Evolutionary conservation across 164 flowering plant genomes (phyloP), one percentile per base, ranked within the genome.

Genomic region (Dillenia suffruticosa): DNA sequence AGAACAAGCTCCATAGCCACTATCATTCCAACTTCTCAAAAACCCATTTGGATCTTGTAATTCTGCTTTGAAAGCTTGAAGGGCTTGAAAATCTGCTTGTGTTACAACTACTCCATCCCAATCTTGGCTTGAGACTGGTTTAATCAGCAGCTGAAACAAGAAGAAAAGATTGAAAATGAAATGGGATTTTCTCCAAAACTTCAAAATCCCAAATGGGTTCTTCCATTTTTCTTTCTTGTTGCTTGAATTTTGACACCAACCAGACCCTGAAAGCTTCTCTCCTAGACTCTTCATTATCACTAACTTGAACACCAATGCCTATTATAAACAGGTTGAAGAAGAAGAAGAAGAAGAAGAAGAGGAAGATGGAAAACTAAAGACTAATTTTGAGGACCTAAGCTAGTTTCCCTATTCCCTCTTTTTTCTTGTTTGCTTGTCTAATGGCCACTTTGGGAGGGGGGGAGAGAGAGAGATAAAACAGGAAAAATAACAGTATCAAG

Each of bases 81-180:
- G 72, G 1, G 76, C 74, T 59, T 74, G 74, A 14, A 46, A 76
- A 54, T 79, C 82, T 5, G 72, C 76, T 61, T 69, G 57, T 5
- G 76, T 79, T 26, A 79, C 72, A 32, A 79, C 64, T 11, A 76
- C 58, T 9, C 82, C 80, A 58, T 76, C 82, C 79, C 79, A 77
- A 11, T 47, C 13, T 8, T 64, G 63, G 19, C 80, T 62, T 8
- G 77, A 73, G 43, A 74, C 82, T 16, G 69, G 62, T 16, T 52
- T 44, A 63, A 58, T 19, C 4, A 81, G 64, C 11, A 78, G 53
- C 49, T 63, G 74, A 57, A 72, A 44, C 48, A 82, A 63, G 54
- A 76, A 49, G 54, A 70, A 58, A 58, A 67, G 14, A 32, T 47
- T 47, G 5, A 19, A 14, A 61, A 1, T 32, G 6, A 60, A 26